These are phyloP conservation scores for Cyclanthera cordifolia DNA, from an alignment of 306 rosid species.

Conservation along the genomic window DNA sequence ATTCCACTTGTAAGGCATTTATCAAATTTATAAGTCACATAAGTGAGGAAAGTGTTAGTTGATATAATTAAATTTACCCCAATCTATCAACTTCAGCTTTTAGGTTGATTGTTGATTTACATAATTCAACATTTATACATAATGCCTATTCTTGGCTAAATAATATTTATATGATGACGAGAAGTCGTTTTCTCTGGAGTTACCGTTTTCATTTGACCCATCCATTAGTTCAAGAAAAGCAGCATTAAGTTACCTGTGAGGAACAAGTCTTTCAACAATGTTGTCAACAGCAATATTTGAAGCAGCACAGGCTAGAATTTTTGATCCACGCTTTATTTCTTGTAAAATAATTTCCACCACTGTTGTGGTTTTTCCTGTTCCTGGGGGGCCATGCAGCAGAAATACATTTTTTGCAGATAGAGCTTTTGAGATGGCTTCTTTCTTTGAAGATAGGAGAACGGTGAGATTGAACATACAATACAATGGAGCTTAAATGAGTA, in stretches of 20 bases:
- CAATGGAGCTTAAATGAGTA: background rate
- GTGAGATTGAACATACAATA: conserved; percentile 14
- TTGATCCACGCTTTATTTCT: conserved; percentile 94
- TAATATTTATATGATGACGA: background rate
- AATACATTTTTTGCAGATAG: conserved; percentile 70
- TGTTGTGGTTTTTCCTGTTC: conserved; percentile 95
- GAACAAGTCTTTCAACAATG: conserved; percentile 88
- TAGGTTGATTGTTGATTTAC: too few relatives aligned
- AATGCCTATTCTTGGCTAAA: background rate
- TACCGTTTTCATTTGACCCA: background rate
- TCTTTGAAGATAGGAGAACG: conserved; percentile 33
- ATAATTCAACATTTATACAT: too few relatives aligned
- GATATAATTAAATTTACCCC: too few relatives aligned
- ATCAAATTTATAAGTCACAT: too few relatives aligned
- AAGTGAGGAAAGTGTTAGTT: too few relatives aligned
- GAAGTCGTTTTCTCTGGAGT: background rate
- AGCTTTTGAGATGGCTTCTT: conserved; percentile 83
- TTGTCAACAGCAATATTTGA: conserved; percentile 98
- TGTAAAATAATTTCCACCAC: conserved; percentile 93
- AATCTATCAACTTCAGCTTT: too few relatives aligned
- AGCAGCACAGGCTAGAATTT: conserved; percentile 94
- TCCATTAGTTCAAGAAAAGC: background rate
- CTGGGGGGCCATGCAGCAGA: conserved; percentile 97
- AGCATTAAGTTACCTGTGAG: conserved; percentile 46
- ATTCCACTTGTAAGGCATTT: too few relatives aligned